These are phyloP conservation scores for Uronychia setigera DNA, from an alignment of 73 alveolate genomes.

Conservation along the genomic window DNA sequence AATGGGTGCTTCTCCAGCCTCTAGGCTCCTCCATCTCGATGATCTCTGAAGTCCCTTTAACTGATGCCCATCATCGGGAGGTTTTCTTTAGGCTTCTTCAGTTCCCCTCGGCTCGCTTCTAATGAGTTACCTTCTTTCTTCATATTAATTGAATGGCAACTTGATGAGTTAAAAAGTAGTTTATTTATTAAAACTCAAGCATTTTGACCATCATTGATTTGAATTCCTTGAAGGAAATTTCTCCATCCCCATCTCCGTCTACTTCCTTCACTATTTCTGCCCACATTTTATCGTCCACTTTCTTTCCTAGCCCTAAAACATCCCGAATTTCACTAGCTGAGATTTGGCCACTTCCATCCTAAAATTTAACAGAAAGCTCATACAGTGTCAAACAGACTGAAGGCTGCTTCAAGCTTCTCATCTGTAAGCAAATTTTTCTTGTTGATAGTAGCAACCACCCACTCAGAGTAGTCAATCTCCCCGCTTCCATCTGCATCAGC, in stretches of 20 bases:
- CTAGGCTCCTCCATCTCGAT: background rate
- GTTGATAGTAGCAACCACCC: slow-evolving; percentile 81
- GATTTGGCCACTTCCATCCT: slow-evolving; percentile 82
- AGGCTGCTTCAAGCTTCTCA: slow-evolving; percentile 83
- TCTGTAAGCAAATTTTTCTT: slow-evolving; percentile 69
- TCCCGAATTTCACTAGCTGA: slow-evolving; percentile 73
- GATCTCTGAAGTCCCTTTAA: background rate
- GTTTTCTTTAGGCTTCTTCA: background rate
- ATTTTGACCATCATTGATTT: slow-evolving; percentile 72
- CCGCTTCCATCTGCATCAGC: slow-evolving; percentile 67
- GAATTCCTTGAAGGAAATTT: slow-evolving; percentile 80
- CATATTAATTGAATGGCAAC: background rate
- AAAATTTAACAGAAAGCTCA: too few species aligned
- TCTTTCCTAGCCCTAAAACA: slow-evolving; percentile 77
- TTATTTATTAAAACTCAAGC: slow-evolving; percentile 43
- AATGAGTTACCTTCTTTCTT: too few species aligned
- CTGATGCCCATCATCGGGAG: too few species aligned
- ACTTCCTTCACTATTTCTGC: slow-evolving; percentile 76
- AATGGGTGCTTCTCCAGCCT: background rate
- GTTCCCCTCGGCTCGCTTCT: background rate
- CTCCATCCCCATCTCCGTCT: slow-evolving; percentile 87
- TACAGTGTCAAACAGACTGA: slow-evolving; percentile 77
- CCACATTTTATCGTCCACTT: slow-evolving; percentile 73
- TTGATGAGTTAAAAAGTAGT: too few species aligned
- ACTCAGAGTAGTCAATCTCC: slow-evolving; percentile 65